Conservation (phyloP, 805 yeast species). For the Yarrowia sp. region DNA sequence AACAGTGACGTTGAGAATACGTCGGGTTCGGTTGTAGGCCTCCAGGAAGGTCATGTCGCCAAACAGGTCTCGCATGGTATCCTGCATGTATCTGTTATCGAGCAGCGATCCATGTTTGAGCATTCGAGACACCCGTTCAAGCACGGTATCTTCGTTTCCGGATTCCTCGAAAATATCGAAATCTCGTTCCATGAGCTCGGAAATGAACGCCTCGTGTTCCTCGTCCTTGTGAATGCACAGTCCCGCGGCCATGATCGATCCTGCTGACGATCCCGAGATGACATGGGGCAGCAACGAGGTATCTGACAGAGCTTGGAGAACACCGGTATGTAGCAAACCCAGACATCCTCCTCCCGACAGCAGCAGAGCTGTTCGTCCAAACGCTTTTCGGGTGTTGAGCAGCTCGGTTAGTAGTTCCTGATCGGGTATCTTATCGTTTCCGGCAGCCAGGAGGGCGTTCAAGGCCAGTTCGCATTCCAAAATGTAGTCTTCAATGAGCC, state of each 20-base stretch:
- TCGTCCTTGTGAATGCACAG: constrained; percentile 80
- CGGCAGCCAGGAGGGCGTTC: constrained; percentile 47
- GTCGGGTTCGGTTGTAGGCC: constrained; percentile 92
- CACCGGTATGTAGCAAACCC: constrained; percentile 93
- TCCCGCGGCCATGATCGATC: constrained; percentile 91
- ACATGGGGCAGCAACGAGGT: constrained; percentile 80
- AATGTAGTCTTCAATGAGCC: constrained; percentile 80
- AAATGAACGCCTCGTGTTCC: constrained; percentile 54
- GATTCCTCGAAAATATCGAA: constrained; percentile 66
- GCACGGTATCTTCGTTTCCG: constrained; percentile 60
- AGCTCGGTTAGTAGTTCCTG: constrained; percentile 75
- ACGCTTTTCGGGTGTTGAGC: constrained; percentile 85
- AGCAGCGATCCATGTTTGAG: constrained; percentile 89
- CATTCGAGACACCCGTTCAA: constrained; percentile 63
- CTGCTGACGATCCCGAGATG: constrained; percentile 94
- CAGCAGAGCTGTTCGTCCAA: constrained; percentile 94
- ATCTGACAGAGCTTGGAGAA: constrained; percentile 77
- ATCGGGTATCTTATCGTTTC: constrained; percentile 59
- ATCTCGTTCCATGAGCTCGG: constrained; percentile 59
- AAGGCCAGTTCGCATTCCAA: constrained; percentile 71
- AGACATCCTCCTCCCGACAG: constrained; percentile 95
- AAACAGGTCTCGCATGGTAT: constrained; percentile 76
- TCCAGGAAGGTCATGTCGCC: constrained; percentile 94
- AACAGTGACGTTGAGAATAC: constrained; percentile 91
- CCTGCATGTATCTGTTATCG: constrained; percentile 72